phyloP scores from a whole-genome alignment of 176 grass and related monocot genomes.

The Aegilops longissima region DNA sequence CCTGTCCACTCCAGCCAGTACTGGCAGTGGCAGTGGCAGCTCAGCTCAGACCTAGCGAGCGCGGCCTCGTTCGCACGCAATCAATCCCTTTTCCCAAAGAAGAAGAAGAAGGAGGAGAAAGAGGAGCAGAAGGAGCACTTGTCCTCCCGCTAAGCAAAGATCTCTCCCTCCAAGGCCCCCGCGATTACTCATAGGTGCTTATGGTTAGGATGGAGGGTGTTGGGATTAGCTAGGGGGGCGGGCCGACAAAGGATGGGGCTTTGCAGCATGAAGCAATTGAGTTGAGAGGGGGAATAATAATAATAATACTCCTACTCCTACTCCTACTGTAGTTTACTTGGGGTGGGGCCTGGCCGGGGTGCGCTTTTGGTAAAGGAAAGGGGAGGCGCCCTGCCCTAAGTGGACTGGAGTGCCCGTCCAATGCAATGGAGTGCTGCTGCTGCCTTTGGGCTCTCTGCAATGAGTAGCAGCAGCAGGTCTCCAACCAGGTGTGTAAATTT shows the following conservation, averaged over 20 bases:
- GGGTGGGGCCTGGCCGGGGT: not conserved
- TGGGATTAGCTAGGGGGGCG: slow-evolving; percentile 1
- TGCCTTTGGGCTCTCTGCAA: not conserved
- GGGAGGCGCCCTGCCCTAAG: slow-evolving; percentile 50
- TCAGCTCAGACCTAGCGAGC: not conserved
- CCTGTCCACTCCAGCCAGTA: slow-evolving; percentile 13
- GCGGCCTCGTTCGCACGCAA: not conserved
- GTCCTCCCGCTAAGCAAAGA: slow-evolving; percentile 66
- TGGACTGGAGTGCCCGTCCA: slow-evolving; percentile 7
- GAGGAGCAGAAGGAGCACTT: slow-evolving; percentile 8
- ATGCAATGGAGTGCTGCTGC: slow-evolving; percentile 29
- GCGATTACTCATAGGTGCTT: not conserved
- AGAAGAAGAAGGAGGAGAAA: not conserved
- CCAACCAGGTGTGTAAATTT: not conserved
- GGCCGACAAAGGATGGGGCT: slow-evolving; percentile 87
- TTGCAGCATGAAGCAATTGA: slow-evolving; percentile 82
- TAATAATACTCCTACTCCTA: no score
- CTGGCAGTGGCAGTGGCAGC: not conserved
- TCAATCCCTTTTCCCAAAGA: slow-evolving; percentile 28
- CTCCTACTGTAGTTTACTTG: slow-evolving; percentile 37
- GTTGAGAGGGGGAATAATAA: slow-evolving; percentile 12
- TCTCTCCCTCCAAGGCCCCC: slow-evolving; percentile 53
- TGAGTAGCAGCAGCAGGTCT: slow-evolving; percentile 16
- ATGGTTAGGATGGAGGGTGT: not conserved
- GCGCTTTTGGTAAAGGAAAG: slow-evolving; percentile 43